These are phyloP conservation scores for Leccinum subtestaceum DNA, from an alignment of 768 basidiomycete species.

Conservation along the genomic window DNA sequence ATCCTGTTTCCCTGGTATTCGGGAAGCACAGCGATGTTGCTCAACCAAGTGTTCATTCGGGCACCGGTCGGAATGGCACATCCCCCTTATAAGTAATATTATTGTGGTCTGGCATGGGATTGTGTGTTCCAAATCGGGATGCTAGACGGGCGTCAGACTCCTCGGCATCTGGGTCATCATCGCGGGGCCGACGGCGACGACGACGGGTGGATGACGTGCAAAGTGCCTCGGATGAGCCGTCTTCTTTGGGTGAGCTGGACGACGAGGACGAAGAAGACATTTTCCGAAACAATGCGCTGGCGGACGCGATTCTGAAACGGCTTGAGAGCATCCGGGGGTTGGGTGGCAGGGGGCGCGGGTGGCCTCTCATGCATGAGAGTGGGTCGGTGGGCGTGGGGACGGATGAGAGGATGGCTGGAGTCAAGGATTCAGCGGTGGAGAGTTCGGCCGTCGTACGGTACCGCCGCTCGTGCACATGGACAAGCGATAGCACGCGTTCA, in stretches of 20 bases:
- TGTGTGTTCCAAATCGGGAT: slow-evolving; percentile 17
- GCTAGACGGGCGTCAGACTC: slow-evolving; percentile 21
- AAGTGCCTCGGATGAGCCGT: slow-evolving; percentile 24
- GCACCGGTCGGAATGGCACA: slow-evolving; percentile 6
- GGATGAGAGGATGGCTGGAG: slow-evolving; percentile 1
- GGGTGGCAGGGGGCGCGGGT: slow-evolving; percentile 4
- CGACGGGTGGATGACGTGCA: slow-evolving; percentile 5
- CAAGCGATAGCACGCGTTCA: not conserved
- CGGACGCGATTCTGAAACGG: slow-evolving; percentile 58
- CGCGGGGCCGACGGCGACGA: slow-evolving; percentile 16
- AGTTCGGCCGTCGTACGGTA: not conserved
- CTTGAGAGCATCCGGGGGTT: slow-evolving; percentile 34
- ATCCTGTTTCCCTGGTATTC: no score
- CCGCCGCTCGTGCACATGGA: not conserved
- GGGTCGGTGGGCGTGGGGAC: not conserved
- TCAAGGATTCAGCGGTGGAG: slow-evolving; percentile 14
- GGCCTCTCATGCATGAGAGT: not conserved
- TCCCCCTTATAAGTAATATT: slow-evolving; percentile 7
- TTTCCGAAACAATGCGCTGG: slow-evolving; percentile 46
- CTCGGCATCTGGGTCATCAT: slow-evolving; percentile 19
- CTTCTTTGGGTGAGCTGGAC: slow-evolving; percentile 23
- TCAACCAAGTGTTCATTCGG: not conserved
- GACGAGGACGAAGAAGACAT: slow-evolving; percentile 33
- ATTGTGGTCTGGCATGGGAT: slow-evolving; percentile 26
- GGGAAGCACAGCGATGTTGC: no score